Percentiles rank a stretch among this genome's conserved stretches.
Conservation (phyloP, 768 basidiomycete genomes). For the Tremella yokohamensis region DNA sequence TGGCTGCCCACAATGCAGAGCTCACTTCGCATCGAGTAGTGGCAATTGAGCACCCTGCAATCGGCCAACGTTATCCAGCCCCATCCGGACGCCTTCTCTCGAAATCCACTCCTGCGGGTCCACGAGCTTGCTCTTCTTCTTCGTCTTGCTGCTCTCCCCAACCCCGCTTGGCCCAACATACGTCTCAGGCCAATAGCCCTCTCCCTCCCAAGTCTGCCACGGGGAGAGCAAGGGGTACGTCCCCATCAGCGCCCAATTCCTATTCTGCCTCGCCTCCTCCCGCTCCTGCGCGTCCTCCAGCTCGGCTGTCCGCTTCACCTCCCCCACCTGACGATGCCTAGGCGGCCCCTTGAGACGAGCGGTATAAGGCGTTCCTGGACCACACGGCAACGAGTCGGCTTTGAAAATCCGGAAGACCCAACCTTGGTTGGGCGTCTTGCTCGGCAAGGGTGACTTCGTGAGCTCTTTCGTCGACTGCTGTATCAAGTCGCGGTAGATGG, state of each 20-base stretch:
- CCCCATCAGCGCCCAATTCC: neutral
- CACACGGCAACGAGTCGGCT: constrained; percentile 4
- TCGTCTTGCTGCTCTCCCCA: constrained; percentile 1
- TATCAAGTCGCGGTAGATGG: constrained; percentile 25
- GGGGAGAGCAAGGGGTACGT: constrained; percentile 18
- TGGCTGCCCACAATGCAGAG: neutral
- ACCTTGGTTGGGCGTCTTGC: neutral
- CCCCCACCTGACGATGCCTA: neutral
- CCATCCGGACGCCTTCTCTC: constrained; percentile 37
- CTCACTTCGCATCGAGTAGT: constrained; percentile 28
- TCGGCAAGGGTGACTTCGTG: constrained; percentile 14
- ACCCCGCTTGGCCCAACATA: constrained; percentile 13
- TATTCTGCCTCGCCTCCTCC: constrained; percentile 10
- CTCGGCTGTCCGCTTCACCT: constrained; percentile 4
- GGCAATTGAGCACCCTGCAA: constrained; percentile 16
- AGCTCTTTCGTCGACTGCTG: constrained; percentile 12
- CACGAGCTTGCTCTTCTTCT: constrained; percentile 13
- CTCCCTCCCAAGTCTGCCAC: constrained; percentile 45
- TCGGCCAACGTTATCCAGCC: constrained; percentile 36
- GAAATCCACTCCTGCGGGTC: constrained; percentile 24
- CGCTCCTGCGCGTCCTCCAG: constrained; percentile 4
- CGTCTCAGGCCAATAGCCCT: constrained; percentile 47
- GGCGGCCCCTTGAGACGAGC: constrained; percentile 8
- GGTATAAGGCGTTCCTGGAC: constrained; percentile 7
- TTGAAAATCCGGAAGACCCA: neutral